Evolutionary conservation across 208 protist species (phyloP), one percentile per base, ranked within the genome.

Genomic region (Leishmania aethiopica): DNA sequence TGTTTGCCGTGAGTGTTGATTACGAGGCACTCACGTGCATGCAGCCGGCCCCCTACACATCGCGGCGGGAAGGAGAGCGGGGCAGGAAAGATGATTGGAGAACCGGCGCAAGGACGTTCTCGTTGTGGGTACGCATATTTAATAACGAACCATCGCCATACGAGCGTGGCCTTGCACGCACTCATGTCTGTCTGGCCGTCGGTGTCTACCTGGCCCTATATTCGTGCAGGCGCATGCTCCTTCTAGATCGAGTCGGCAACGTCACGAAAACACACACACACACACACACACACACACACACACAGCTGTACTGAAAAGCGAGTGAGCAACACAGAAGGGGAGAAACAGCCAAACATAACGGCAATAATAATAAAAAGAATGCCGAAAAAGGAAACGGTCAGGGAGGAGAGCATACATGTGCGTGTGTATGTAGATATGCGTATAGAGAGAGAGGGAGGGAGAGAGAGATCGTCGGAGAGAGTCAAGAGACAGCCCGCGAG

Each of bases 301-400:
- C n/a, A 42, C 47, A n/a, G 22, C 40, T 53, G 49, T 77, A 84
- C 10, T 37, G 22, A 75, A 35, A 62, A 45, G 37, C 64, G 57
- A 74, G 19, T 45, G 28, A 45, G 73, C 19, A 73, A 60, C 74
- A 47, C 2, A 73, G 42, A 25, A 13, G 57, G 32, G 40, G 13
- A 76, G 0, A 75, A 11, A 78, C n/a, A 22, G 35, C 57, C n/a
- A 73, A 81, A 15, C n/a, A n/a, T 13, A 79, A 75, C 15, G 45
- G 55, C 11, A 55, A 45, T 3, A 42, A 78, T 49, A 80, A 49
- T 8, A 2, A 2, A 19, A 74, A 19, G 28, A 72, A 6, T 47
- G 22, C 17, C 5, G 25, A 4, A 4, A 4, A 37, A 73, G 11
- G 2, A 32, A 78, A 66, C 49, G 77, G 45, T 53, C 37, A 35